Conservation (phyloP, 495 filamentous ascomycete species). For the Aspergillus heteromorphus region DNA sequence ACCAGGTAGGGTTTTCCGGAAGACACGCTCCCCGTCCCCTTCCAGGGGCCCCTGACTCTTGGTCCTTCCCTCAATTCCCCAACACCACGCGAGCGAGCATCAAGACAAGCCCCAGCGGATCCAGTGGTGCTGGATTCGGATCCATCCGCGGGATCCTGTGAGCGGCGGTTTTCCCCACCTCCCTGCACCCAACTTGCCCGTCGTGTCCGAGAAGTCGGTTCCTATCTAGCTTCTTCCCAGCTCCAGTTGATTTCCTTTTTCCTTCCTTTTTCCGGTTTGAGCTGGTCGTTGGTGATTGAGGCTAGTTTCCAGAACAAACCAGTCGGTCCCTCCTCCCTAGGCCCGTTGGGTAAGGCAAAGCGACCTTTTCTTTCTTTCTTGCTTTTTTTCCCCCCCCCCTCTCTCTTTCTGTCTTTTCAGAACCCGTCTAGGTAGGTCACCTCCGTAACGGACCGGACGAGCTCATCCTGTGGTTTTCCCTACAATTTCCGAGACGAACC, state of each 20-base stretch:
- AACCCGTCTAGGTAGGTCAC: background rate
- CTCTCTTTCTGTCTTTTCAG: no score
- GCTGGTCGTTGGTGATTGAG: background rate
- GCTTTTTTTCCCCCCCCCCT: no score
- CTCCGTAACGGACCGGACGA: slow-evolving; percentile 1
- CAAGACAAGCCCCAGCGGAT: slow-evolving; percentile 16
- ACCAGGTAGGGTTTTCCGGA: background rate
- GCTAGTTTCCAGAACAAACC: slow-evolving; percentile 9
- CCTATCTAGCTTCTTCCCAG: slow-evolving; percentile 14
- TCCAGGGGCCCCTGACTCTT: slow-evolving; percentile 11
- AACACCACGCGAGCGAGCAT: slow-evolving; percentile 20
- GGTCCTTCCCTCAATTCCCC: background rate
- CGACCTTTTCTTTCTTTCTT: background rate
- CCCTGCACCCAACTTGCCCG: slow-evolving; percentile 15
- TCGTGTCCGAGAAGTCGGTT: slow-evolving; percentile 17
- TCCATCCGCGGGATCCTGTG: slow-evolving; percentile 19
- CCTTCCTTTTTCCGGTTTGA: slow-evolving; percentile 13
- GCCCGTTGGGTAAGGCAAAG: background rate
- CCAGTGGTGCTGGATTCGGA: slow-evolving; percentile 19
- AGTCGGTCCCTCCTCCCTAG: slow-evolving; percentile 2
- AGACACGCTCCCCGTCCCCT: background rate
- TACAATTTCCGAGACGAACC: slow-evolving; percentile 1
- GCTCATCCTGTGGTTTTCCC: slow-evolving; percentile 1
- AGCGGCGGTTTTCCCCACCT: slow-evolving; percentile 17
- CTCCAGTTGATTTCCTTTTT: slow-evolving; percentile 17